Evolutionary conservation across 805 yeast species (phyloP).

Genomic region (Metschnikowia proteae): DNA sequence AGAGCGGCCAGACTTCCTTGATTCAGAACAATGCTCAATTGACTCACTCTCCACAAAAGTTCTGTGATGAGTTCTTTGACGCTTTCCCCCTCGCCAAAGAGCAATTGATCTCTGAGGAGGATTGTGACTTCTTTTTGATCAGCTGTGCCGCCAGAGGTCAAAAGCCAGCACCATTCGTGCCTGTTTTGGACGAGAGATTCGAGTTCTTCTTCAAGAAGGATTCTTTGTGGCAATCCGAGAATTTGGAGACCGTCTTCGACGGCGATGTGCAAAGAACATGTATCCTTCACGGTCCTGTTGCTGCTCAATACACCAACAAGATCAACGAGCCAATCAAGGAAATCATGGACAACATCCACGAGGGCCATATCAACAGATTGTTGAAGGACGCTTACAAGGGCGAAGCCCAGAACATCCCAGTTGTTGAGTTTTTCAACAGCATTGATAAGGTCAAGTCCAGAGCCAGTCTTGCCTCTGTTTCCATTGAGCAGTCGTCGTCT

Average conservation of each 20-base stretch:
- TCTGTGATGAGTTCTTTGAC: constrained; percentile 55
- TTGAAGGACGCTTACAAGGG: constrained; percentile 66
- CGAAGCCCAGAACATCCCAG: constrained; percentile 73
- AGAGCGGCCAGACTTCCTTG: constrained; percentile 53
- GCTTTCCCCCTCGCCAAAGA: constrained; percentile 70
- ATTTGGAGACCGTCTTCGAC: constrained; percentile 90
- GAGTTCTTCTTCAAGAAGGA: constrained; percentile 98
- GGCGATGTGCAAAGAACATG: constrained; percentile 99
- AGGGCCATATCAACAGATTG: constrained; percentile 77
- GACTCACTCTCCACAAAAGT: constrained; percentile 55
- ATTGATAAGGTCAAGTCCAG: constrained; percentile 28
- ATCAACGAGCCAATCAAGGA: constrained; percentile 92
- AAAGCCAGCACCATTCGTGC: constrained; percentile 98
- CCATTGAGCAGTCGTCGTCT: constrained; percentile 25
- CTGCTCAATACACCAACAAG: constrained; percentile 83
- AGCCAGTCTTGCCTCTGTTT: constrained; percentile 31
- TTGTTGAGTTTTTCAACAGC: constrained; percentile 85
- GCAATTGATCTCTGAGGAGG: constrained; percentile 92
- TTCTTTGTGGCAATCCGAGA: constrained; percentile 98
- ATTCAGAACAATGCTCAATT: constrained; percentile 71
- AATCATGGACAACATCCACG: constrained; percentile 82
- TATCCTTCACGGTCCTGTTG: constrained; percentile 97
- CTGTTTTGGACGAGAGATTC: constrained; percentile 88
- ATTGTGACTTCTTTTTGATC: constrained; percentile 86
- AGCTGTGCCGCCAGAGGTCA: constrained; percentile 79